Evolutionary conservation across 1,284 basidiomycete species (phyloP).

Genomic region (Singerocomus inundabilis): DNA sequence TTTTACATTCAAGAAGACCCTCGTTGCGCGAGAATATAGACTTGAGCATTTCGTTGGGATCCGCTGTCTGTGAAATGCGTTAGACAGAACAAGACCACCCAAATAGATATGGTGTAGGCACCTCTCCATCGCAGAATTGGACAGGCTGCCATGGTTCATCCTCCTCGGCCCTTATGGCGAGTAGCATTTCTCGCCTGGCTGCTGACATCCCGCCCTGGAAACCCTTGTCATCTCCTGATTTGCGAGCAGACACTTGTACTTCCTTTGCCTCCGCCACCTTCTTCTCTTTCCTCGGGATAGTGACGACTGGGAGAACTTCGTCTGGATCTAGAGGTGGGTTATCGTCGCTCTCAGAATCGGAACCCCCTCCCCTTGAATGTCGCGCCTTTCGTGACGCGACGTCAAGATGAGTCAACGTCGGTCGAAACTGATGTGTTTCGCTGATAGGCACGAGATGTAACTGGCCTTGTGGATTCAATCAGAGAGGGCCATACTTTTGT

Average conservation of each 20-base stretch:
- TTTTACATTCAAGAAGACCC: slow-evolving; percentile 55
- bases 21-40: slow-evolving; percentile 59
- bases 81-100: slow-evolving; percentile 10
- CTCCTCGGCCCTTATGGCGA: slow-evolving; percentile 66
- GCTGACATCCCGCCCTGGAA: slow-evolving; percentile 59
- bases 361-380: slow-evolving; percentile 45
- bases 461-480: slow-evolving; percentile 47
- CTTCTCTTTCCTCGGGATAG: slow-evolving; percentile 57
- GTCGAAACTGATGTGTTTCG: slow-evolving; percentile 75
- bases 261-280: slow-evolving; percentile 60
- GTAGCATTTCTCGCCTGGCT: slow-evolving; percentile 69
- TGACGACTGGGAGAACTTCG: slow-evolving; percentile 49
- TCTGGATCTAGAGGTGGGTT: slow-evolving; percentile 78
- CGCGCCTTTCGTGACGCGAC: slow-evolving; percentile 60
- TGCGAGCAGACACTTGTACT: slow-evolving; percentile 71
- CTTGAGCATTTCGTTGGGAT: slow-evolving; percentile 57
- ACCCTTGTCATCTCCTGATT: slow-evolving; percentile 56
- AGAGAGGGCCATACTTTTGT: slow-evolving; percentile 8
- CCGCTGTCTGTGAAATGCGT: slow-evolving; percentile 44
- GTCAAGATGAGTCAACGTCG: slow-evolving; percentile 77
- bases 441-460: slow-evolving; percentile 75
- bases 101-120: slow-evolving; percentile 29
- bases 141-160: slow-evolving; percentile 70
- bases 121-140: slow-evolving; percentile 62
- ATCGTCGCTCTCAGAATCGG: slow-evolving; percentile 71